These are phyloP conservation scores for Ophiobolus disseminans DNA, from an alignment of 2,329 filamentous ascomycete species.

Conservation along the genomic window DNA sequence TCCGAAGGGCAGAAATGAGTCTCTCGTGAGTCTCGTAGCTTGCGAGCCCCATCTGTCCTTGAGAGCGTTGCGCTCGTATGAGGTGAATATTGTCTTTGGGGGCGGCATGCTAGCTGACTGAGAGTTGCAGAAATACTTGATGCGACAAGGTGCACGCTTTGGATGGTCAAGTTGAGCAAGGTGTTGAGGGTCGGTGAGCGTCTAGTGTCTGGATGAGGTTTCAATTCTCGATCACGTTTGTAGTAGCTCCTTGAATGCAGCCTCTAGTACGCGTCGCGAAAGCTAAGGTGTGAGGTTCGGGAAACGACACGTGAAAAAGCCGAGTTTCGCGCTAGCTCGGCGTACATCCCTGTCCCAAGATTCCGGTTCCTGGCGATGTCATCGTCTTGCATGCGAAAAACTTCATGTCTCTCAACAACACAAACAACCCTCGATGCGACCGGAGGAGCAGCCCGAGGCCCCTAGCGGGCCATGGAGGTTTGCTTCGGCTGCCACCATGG, in stretches of 20 bases:
- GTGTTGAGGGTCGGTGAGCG: too few species aligned
- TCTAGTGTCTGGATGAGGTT: not conserved
- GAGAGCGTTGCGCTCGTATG: constrained; percentile 84
- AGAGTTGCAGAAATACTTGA: too few species aligned
- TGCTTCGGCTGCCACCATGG: constrained; percentile 77
- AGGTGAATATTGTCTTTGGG: constrained; percentile 75
- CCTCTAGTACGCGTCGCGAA: not conserved
- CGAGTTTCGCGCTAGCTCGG: not conserved
- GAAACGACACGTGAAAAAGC: not conserved
- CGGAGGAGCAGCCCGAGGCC: constrained; percentile 55
- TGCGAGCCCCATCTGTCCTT: constrained; percentile 82
- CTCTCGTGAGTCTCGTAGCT: constrained; percentile 82
- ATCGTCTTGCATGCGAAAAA: constrained; percentile 21
- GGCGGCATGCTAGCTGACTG: constrained; percentile 38
- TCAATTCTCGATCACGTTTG: not conserved
- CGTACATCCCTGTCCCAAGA: constrained; percentile 22
- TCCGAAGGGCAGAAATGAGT: constrained; percentile 91
- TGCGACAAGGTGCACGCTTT: too few species aligned
- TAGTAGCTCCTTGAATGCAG: not conserved
- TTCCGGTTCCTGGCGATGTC: constrained; percentile 25
- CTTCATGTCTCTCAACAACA: constrained; percentile 23
- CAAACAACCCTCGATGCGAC: constrained; percentile 45
- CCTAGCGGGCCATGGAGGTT: constrained; percentile 74
- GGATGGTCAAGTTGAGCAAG: too few species aligned
- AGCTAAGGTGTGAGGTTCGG: not conserved